Percentiles rank a stretch among this genome's conserved stretches.
These are phyloP conservation scores for Chlamydomonas eustigma DNA, from an alignment of 139 green algal species.

Conservation along the genomic window DNA sequence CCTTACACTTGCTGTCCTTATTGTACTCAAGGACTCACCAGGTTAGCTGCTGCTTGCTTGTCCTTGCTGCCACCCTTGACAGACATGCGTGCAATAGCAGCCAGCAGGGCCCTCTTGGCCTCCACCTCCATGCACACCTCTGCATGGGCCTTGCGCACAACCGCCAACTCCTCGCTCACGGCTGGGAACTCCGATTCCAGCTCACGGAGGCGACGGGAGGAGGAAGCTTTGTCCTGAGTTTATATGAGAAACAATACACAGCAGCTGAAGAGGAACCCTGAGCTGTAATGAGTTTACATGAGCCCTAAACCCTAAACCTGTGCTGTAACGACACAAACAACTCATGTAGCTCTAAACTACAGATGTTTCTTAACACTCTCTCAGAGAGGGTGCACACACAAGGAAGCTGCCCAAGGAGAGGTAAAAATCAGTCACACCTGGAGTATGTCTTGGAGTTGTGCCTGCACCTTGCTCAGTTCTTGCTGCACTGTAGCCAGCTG, in stretches of 20 bases:
- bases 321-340: too few relatives aligned
- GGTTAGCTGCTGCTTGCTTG: neutral
- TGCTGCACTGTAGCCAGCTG: neutral
- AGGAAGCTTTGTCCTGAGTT: neutral
- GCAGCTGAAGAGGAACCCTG: too few relatives aligned
- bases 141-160: neutral
- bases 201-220: neutral
- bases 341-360: too few relatives aligned
- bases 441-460: neutral
- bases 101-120: slow-evolving; percentile 12
- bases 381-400: too few relatives aligned
- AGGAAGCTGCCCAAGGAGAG: too few relatives aligned
- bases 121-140: neutral
- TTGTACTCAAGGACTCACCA: neutral
- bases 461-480: neutral
- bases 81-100: slow-evolving; percentile 9
- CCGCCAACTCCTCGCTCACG: neutral
- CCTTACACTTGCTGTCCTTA: too few relatives aligned
- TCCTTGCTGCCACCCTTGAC: neutral
- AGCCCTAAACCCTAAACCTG: too few relatives aligned
- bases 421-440: too few relatives aligned
- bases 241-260: too few relatives aligned
- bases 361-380: too few relatives aligned
- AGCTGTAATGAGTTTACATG: too few relatives aligned
- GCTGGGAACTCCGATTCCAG: neutral